Evolutionary conservation across 2,329 filamentous ascomycete species (phyloP).

Genomic region (Metarhizium anisopliae): DNA sequence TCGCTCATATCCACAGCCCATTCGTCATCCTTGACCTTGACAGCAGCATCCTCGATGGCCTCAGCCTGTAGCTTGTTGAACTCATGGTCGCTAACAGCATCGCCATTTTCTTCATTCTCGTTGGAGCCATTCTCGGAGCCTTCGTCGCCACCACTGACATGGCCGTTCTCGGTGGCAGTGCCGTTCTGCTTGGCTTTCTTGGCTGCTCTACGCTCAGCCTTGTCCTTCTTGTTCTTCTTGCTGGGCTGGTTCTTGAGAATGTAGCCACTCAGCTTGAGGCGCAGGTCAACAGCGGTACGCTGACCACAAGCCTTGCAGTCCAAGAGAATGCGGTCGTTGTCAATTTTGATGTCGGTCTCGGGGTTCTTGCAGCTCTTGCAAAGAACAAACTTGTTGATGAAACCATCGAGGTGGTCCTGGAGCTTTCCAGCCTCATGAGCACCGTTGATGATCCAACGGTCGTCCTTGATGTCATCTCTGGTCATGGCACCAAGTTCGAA

Average conservation of each 20-base stretch:
- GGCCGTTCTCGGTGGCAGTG: conserved; percentile 46
- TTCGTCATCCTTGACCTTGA: conserved; percentile 71
- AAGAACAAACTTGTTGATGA: conserved; percentile 97
- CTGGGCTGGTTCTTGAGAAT: conserved; percentile 86
- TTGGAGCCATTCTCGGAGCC: conserved; percentile 41
- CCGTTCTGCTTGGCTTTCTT: conserved; percentile 77
- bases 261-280: conserved; percentile 93
- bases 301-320: conserved; percentile 99
- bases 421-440: conserved; percentile 92
- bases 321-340: conserved; percentile 82
- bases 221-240: conserved; percentile 95
- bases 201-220: conserved; percentile 82
- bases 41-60: conserved; percentile 37
- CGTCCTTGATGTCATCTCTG: conserved; percentile 93
- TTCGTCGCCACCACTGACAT: conserved; percentile 52
- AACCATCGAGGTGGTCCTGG: conserved; percentile 95
- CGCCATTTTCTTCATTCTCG: conserved; percentile 40
- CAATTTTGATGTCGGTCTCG: conserved; percentile 92
- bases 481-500: conserved; percentile 98
- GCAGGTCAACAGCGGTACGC: conserved; percentile 81
- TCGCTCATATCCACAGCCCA: conserved; percentile 97
- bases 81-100: conserved; percentile 83
- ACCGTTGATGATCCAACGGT: conserved; percentile 99
- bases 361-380: conserved; percentile 99
- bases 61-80: conserved; percentile 70